phyloP scores from a whole-genome alignment of 768 basidiomycete species.

The Macrolepiota dolichaula region DNA sequence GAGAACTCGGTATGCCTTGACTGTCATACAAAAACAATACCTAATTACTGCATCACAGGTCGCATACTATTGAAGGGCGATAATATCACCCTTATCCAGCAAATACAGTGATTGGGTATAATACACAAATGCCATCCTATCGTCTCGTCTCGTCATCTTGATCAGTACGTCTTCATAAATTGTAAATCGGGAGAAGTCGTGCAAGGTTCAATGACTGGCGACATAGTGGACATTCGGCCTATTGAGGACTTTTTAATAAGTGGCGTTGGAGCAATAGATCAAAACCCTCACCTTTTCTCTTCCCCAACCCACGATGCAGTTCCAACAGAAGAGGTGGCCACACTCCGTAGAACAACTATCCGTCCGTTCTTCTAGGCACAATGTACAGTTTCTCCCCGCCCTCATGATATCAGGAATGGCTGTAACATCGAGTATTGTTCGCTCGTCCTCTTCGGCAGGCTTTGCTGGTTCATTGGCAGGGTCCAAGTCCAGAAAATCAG shows the following conservation, averaged over 20 bases:
- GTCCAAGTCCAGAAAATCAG: slow-evolving; percentile 49
- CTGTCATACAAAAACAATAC: slow-evolving; percentile 9
- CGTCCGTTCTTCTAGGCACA: slow-evolving; percentile 84
- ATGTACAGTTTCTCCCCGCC: slow-evolving; percentile 68
- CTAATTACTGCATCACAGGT: slow-evolving; percentile 43
- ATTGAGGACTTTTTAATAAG: slow-evolving; percentile 6
- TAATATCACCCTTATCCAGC: slow-evolving; percentile 97
- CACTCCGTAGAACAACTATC: slow-evolving; percentile 84
- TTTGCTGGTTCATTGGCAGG: slow-evolving; percentile 51
- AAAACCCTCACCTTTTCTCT: slow-evolving; percentile 65
- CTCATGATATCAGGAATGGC: slow-evolving; percentile 50
- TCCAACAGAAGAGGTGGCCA: slow-evolving; percentile 89
- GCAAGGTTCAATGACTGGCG: slow-evolving; percentile 71
- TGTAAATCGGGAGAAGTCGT: slow-evolving; percentile 77
- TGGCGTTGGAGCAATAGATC: not conserved
- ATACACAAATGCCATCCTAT: not conserved
- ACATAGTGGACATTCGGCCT: slow-evolving; percentile 88
- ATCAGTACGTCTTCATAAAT: slow-evolving; percentile 48
- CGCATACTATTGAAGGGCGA: slow-evolving; percentile 96
- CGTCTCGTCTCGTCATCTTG: not conserved
- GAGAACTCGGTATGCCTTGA: slow-evolving; percentile 67
- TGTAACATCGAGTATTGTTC: slow-evolving; percentile 61
- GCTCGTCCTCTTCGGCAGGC: slow-evolving; percentile 67
- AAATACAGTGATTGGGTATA: slow-evolving; percentile 26
- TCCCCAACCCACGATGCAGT: slow-evolving; percentile 85